These are phyloP conservation scores for Jaenimonas drosophilae DNA, from an alignment of 208 protist genomes.

Conservation along the genomic window DNA sequence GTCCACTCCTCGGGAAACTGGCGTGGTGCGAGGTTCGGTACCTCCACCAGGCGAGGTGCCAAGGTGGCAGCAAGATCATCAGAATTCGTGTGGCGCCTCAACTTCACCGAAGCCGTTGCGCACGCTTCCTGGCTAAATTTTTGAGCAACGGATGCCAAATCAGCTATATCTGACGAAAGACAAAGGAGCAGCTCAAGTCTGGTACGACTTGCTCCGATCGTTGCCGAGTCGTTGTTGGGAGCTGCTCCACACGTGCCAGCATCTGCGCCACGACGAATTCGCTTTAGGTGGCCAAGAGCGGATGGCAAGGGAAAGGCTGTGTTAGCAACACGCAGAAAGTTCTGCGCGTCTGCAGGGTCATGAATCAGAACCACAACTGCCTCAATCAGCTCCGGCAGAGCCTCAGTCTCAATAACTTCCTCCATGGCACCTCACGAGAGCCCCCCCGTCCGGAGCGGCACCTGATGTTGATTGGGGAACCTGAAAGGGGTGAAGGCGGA, in stretches of 20 bases:
- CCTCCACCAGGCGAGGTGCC: constrained; percentile 19
- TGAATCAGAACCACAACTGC: constrained; percentile 25
- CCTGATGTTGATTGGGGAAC: not conserved
- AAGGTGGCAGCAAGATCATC: not conserved
- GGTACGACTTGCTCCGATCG: too few species aligned
- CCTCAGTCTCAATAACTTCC: constrained; percentile 32
- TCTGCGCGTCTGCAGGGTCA: constrained; percentile 27
- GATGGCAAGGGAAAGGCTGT: constrained; percentile 28
- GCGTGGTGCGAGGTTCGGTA: constrained; percentile 37
- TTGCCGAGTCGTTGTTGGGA: too few species aligned
- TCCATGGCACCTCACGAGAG: constrained; percentile 15
- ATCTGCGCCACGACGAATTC: constrained; percentile 26
- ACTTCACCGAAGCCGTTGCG: too few species aligned
- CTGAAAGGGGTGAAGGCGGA: constrained; percentile 4
- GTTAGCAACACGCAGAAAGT: constrained; percentile 48
- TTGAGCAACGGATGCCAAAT: too few species aligned
- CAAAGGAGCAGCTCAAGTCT: too few species aligned
- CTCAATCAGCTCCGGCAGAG: constrained; percentile 21
- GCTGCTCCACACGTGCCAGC: too few species aligned
- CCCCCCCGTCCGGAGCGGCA: not conserved
- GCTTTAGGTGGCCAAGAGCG: constrained; percentile 49
- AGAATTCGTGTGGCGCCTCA: too few species aligned
- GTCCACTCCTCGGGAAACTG: constrained; percentile 35
- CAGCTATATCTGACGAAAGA: too few species aligned
- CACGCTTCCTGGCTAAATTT: too few species aligned